Base-by-base conservation (phyloP, 2,329 filamentous ascomycete species). In the Fusarium humuli region DNA sequence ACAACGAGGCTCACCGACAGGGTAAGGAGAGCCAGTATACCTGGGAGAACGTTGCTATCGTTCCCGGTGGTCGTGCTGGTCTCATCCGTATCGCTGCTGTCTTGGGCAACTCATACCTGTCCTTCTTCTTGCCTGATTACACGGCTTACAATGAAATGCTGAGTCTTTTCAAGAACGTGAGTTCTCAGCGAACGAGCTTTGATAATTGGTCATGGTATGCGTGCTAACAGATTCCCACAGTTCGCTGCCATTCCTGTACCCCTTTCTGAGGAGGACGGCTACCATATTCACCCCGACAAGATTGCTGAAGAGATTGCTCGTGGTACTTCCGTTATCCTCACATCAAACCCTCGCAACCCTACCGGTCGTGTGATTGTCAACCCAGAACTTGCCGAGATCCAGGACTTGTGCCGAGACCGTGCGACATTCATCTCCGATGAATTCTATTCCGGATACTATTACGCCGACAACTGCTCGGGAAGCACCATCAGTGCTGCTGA, bases 71-170 rank as follows among this genome's bases (percentile, higher is more conserved):
- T 41, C 90, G 95, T 75, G 95, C 95, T 34, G 95, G 95, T 50
- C 84, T 98, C 81, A 98, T 98, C 79, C 90, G 95, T 74, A 98
- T 98, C 79, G 95, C 95, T 22, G 95, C 95, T 54, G 94, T 98
- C 8, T 83, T 98, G 73, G 95, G 95, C 70, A 97, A 97, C 79
- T 91, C 94, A 58, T 97, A 97, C 77, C 86, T 98, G 69, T 93
- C 92, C 44, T 98, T 98, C 87, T 97, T 97, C 82, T 93, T 97
- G 78, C 93, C 93, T 47, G 92, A 98, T 80, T 98, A 98, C 83
- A 97, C 94, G 5, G 95, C 95, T 4, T 98, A 98, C 85, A 97
- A 97, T 77, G 94, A 98, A 84, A 98, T 98, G 94, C 83, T 98
- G 83, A 94, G 91, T 61, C 84, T 98, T 63, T 98, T 98, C 87